Conservation (phyloP, 2,329 filamentous ascomycete species). For the Diaporthe sp. region DNA sequence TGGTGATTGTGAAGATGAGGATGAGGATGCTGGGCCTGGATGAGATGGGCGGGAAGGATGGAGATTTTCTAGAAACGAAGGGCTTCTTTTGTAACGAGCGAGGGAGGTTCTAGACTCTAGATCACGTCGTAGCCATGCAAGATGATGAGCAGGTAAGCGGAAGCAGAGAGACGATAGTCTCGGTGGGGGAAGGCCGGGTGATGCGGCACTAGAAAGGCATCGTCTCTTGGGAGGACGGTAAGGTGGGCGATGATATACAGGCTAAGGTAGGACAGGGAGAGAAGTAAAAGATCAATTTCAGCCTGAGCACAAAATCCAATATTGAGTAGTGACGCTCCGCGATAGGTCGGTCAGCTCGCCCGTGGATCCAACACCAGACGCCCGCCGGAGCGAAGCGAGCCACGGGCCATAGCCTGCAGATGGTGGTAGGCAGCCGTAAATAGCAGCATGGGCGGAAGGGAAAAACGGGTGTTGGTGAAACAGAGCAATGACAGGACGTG, state of each 20-base stretch:
- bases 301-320: slow-evolving; percentile 33
- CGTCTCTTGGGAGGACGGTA: slow-evolving; percentile 32
- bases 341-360: slow-evolving; percentile 33
- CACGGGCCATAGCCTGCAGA: slow-evolving; percentile 28
- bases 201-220: slow-evolving; percentile 37
- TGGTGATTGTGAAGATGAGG: background rate
- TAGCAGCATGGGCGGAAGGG: slow-evolving; percentile 34
- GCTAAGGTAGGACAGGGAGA: slow-evolving; percentile 33
- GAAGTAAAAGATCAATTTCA: slow-evolving; percentile 27
- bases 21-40: slow-evolving; percentile 8
- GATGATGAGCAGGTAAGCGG: slow-evolving; percentile 26
- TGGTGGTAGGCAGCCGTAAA: slow-evolving; percentile 37
- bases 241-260: slow-evolving; percentile 31
- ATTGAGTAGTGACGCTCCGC: slow-evolving; percentile 25
- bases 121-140: slow-evolving; percentile 29
- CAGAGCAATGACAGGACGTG: slow-evolving; percentile 39
- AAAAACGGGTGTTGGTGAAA: slow-evolving; percentile 38
- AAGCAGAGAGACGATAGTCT: slow-evolving; percentile 39
- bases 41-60: background rate
- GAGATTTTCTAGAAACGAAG: slow-evolving; percentile 21
- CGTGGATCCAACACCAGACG: slow-evolving; percentile 33
- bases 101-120: slow-evolving; percentile 21
- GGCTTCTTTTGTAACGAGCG: slow-evolving; percentile 40
- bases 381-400: slow-evolving; percentile 38
- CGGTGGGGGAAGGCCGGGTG: slow-evolving; percentile 27